Percentiles rank a stretch among this genome's conserved stretches.
These are phyloP conservation scores for Actinidia chinensis DNA, from an alignment of 179 eudicot genomes.

Conservation along the genomic window DNA sequence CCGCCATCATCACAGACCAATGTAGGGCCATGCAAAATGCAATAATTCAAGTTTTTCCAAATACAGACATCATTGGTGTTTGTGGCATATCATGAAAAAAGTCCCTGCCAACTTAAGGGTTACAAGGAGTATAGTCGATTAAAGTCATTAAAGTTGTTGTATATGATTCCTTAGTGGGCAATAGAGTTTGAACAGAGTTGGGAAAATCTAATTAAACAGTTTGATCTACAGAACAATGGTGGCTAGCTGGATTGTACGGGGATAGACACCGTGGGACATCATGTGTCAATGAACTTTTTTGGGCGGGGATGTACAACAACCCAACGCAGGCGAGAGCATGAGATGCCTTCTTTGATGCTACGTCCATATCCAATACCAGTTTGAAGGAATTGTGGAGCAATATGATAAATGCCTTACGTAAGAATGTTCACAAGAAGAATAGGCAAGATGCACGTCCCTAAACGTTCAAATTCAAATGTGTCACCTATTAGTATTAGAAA, in stretches of 20 bases:
- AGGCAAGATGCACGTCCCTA: not conserved
- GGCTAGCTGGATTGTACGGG: not conserved
- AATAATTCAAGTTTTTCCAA: not conserved
- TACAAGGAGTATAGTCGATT: not conserved
- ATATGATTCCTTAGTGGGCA: not conserved
- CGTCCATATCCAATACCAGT: not conserved
- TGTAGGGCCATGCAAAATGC: not conserved
- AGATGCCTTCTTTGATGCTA: not conserved
- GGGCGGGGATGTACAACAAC: not conserved
- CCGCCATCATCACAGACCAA: not conserved
- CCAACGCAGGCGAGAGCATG: not conserved
- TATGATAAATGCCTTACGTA: not conserved
- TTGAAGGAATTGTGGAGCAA: no score
- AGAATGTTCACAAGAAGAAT: not conserved
- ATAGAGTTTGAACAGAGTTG: not conserved
- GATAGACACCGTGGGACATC: not conserved
- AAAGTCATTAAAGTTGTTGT: not conserved
- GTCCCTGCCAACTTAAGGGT: not conserved
- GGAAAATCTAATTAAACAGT: not conserved
- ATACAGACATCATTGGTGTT: not conserved
- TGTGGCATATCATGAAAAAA: not conserved
- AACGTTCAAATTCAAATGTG: not conserved
- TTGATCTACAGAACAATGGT: not conserved
- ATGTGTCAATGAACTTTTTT: not conserved
- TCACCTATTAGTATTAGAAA: not conserved